phyloP scores from a whole-genome alignment of 2,329 filamentous ascomycete species.

The Neoscytalidium dimidiatum region DNA sequence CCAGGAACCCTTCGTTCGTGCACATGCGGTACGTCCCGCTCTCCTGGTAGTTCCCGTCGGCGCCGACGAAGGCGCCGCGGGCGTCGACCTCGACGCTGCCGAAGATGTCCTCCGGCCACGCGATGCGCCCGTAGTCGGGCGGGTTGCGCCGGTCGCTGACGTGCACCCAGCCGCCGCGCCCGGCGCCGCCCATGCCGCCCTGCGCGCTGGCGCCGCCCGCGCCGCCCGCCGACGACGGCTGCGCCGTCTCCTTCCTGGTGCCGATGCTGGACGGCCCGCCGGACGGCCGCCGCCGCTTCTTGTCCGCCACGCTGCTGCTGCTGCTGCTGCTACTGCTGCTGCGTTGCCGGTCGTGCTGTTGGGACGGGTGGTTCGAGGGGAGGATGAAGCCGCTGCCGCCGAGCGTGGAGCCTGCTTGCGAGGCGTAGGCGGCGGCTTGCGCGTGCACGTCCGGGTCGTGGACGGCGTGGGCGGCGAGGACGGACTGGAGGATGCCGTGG shows the following conservation, averaged over 20 bases:
- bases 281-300: slow-evolving; percentile 23
- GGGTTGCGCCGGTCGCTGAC: slow-evolving; percentile 62
- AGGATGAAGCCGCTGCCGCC: slow-evolving; percentile 54
- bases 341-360: background rate
- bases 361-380: slow-evolving; percentile 19
- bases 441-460: slow-evolving; percentile 59
- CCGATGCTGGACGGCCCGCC: slow-evolving; percentile 23
- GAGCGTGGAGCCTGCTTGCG: slow-evolving; percentile 57
- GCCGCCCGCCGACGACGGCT: slow-evolving; percentile 53
- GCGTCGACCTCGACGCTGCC: slow-evolving; percentile 65
- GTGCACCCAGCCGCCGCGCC: slow-evolving; percentile 63
- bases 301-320: background rate
- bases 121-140: slow-evolving; percentile 65
- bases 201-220: slow-evolving; percentile 60
- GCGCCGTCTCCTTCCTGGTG: slow-evolving; percentile 40
- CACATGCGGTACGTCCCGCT: slow-evolving; percentile 64
- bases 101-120: slow-evolving; percentile 68
- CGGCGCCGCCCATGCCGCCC: slow-evolving; percentile 59
- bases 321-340: background rate
- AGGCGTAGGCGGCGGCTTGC: slow-evolving; percentile 62
- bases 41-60: slow-evolving; percentile 59
- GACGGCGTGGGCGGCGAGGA: slow-evolving; percentile 55
- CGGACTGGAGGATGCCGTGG: slow-evolving; percentile 57
- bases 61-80: slow-evolving; percentile 58
- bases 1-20: slow-evolving; percentile 61